These are phyloP conservation scores for Clarireedia homoeocarpa DNA, from an alignment of 2,329 filamentous ascomycete species.

Conservation along the genomic window DNA sequence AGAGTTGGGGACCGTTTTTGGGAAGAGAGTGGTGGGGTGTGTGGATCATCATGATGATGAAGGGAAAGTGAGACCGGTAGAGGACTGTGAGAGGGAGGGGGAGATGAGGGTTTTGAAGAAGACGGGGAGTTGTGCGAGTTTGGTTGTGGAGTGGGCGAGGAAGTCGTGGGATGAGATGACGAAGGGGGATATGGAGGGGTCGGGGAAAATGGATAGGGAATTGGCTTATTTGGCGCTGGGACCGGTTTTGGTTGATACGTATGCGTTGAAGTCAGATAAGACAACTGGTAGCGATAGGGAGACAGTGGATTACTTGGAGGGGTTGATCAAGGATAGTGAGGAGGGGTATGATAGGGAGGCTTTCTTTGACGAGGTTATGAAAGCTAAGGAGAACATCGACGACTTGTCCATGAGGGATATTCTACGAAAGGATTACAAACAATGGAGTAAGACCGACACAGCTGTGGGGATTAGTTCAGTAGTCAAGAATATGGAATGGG, in stretches of 20 bases:
- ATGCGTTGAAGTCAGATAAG: slow-evolving; percentile 56
- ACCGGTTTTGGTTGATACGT: slow-evolving; percentile 67
- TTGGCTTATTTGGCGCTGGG: slow-evolving; percentile 61
- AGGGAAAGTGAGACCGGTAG: slow-evolving; percentile 38
- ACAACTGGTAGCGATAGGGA: slow-evolving; percentile 53
- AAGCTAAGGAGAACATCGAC: slow-evolving; percentile 61
- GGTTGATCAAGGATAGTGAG: slow-evolving; percentile 26
- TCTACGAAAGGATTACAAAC: slow-evolving; percentile 77
- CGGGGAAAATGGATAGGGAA: slow-evolving; percentile 39
- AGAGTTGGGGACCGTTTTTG: slow-evolving; percentile 45
- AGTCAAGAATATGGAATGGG: slow-evolving; percentile 53
- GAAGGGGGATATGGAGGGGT: slow-evolving; percentile 28
- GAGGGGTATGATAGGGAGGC: slow-evolving; percentile 40
- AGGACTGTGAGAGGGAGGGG: slow-evolving; percentile 35
- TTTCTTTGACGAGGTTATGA: slow-evolving; percentile 53
- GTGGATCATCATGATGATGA: slow-evolving; percentile 80
- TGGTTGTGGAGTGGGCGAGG: slow-evolving; percentile 54
- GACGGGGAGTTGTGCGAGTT: slow-evolving; percentile 65
- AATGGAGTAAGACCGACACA: slow-evolving; percentile 53
- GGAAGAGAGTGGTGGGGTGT: slow-evolving; percentile 49
- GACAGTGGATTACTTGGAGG: slow-evolving; percentile 52
- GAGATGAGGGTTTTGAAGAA: slow-evolving; percentile 55
- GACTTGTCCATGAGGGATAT: slow-evolving; percentile 56
- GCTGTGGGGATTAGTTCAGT: slow-evolving; percentile 61
- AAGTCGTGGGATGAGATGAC: slow-evolving; percentile 49